Base-by-base conservation (phyloP, 257 asterid genomes). In the Leonotis leonurus region DNA sequence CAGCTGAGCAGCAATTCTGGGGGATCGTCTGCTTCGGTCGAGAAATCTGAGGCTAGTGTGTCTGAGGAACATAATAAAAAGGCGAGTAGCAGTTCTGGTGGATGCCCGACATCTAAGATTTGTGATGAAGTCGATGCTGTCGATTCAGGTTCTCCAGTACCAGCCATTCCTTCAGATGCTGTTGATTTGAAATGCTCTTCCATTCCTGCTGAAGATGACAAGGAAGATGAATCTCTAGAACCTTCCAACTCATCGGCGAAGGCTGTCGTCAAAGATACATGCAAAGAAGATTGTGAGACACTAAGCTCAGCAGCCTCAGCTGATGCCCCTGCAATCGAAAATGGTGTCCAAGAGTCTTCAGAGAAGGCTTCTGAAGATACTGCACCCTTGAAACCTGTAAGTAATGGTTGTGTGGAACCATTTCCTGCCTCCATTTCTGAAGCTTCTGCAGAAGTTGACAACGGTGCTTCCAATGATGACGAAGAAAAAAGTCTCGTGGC, bases 21-120 rank as follows among this genome's bases (percentile, higher is more conserved):
- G n/a, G n/a, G n/a, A n/a, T n/a, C n/a, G n/a, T n/a, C n/a, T n/a
- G n/a, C n/a, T n/a, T n/a, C n/a, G n/a, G n/a, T n/a, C n/a, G n/a
- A n/a, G n/a, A n/a, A 82, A 46, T 43, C 69, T 13, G 78, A 69
- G 30, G 51, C n/a, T 45, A 77, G 65, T 64, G 73, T n/a, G n/a
- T n/a, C n/a, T n/a, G n/a, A n/a, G n/a, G n/a, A 60, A 70, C 76
- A 63, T 7, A 76, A 70, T 7, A 29, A 30, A 24, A 37, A 62
- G 68, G 40, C 32, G 13, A 63, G 29, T 30, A 67, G 43, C 33
- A 54, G 54, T 43, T 60, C 70, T 73, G 81, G 56, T 37, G 41
- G 65, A 6, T 70, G 32, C 33, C 64, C 37, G 20, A 58, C 24
- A 25, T 22, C 22, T 49, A 70, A 60, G 50, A 60, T 30, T 12